Evolutionary conservation across 139 green algal species (phyloP).

Genomic region (Zygnema cylindricum): DNA sequence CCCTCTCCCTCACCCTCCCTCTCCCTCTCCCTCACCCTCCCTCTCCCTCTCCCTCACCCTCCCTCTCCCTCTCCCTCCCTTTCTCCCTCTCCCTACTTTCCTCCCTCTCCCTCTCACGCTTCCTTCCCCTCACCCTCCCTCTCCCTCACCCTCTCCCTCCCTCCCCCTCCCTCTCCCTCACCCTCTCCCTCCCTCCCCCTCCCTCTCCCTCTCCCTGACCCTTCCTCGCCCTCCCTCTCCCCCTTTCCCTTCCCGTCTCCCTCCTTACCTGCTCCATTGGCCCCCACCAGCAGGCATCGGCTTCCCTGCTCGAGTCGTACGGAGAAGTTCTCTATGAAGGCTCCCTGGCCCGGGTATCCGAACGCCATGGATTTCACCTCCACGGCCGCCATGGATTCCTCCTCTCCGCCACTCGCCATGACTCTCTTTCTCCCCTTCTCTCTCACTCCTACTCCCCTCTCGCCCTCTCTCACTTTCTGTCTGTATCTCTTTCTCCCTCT

Average conservation of each 20-base stretch:
- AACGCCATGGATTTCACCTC: conserved; percentile 39
- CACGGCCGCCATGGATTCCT: conserved; percentile 25
- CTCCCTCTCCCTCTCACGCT: too few relatives aligned
- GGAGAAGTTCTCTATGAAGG: conserved; percentile 67
- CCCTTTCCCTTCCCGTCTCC: neutral
- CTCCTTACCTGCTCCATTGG: conserved; percentile 86
- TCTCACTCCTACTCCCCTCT: too few relatives aligned
- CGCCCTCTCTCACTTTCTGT: too few relatives aligned
- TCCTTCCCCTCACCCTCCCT: too few relatives aligned
- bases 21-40: too few relatives aligned
- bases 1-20: too few relatives aligned
- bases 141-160: too few relatives aligned
- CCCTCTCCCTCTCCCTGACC: neutral
- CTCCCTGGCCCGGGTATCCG: conserved; percentile 32
- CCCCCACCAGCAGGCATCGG: conserved; percentile 87
- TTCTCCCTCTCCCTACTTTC: too few relatives aligned
- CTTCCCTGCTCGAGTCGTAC: conserved; percentile 77
- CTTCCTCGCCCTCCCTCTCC: neutral
- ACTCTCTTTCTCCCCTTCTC: too few relatives aligned
- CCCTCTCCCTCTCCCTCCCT: too few relatives aligned
- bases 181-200: neutral
- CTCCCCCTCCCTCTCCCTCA: neutral
- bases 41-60: too few relatives aligned
- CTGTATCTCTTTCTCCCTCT: too few relatives aligned
- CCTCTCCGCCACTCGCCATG: neutral